Conservation (phyloP, 2,329 filamentous ascomycete genomes). For the Ascomycota sp. region DNA sequence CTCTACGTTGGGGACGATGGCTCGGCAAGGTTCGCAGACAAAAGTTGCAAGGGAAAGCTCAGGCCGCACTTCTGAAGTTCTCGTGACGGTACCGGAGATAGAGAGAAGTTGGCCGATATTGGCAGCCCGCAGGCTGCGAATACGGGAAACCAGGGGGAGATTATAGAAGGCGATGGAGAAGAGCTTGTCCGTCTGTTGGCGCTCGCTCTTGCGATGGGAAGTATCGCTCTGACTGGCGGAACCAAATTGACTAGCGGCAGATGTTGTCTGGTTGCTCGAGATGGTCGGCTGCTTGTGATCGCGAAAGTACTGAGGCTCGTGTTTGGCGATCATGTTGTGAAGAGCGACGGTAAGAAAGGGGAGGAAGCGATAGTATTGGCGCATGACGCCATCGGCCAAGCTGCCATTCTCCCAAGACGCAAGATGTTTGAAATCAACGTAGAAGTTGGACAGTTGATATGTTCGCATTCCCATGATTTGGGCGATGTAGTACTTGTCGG, state of each 20-base stretch:
- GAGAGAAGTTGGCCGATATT: constrained; percentile 87
- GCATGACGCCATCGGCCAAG: constrained; percentile 65
- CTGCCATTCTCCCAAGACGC: constrained; percentile 54
- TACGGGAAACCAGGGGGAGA: constrained; percentile 62
- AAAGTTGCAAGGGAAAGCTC: constrained; percentile 87
- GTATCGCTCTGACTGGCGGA: constrained; percentile 42
- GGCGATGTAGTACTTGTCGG: constrained; percentile 65
- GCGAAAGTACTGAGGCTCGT: constrained; percentile 83
- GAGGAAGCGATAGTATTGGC: constrained; percentile 83
- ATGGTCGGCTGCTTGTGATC: constrained; percentile 71
- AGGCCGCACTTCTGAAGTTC: constrained; percentile 88
- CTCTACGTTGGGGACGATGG: constrained; percentile 71
- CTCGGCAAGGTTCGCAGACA: constrained; percentile 68
- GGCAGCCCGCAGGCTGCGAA: constrained; percentile 64
- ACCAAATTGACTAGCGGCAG: constrained; percentile 39
- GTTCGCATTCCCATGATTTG: constrained; percentile 58
- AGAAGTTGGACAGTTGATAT: constrained; percentile 61
- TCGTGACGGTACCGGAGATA: constrained; percentile 87
- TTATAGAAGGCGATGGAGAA: constrained; percentile 90
- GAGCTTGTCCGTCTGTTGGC: constrained; percentile 91
- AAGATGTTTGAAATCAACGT: constrained; percentile 72
- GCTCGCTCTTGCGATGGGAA: constrained; percentile 58
- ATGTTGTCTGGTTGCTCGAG: constrained; percentile 47
- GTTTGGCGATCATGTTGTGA: constrained; percentile 82
- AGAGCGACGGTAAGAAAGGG: constrained; percentile 75